Evolutionary conservation across 2,329 filamentous ascomycete genomes (phyloP).

Genomic region (Penicillium sumatraense): DNA sequence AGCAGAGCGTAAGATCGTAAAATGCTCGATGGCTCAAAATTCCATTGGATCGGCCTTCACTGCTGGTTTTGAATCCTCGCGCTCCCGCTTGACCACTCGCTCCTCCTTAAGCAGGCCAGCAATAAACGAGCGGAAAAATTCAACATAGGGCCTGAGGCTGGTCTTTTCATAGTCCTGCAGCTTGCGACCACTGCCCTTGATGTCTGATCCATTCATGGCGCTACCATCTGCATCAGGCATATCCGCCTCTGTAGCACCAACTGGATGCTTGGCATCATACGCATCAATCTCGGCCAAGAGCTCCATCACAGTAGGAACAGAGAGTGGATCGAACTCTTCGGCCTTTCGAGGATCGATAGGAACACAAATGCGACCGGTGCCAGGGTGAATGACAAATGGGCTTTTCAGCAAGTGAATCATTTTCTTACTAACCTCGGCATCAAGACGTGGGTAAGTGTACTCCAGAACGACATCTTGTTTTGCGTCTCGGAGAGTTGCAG

Average conservation of each 20-base stretch:
- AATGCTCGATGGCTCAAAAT: conserved; percentile 53
- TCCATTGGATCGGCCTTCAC: conserved; percentile 63
- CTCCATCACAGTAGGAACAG: conserved; percentile 85
- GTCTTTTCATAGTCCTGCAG: conserved; percentile 96
- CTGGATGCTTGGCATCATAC: conserved; percentile 60
- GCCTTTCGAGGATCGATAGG: conserved; percentile 79
- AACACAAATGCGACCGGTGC: conserved; percentile 91
- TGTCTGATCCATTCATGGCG: conserved; percentile 35
- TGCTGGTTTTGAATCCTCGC: conserved; percentile 51
- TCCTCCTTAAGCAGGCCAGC: conserved; percentile 78
- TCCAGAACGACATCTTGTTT: conserved; percentile 97
- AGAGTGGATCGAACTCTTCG: conserved; percentile 83
- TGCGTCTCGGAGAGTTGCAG: conserved; percentile 76
- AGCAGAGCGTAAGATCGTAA: conserved; percentile 26
- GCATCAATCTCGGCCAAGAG: conserved; percentile 84
- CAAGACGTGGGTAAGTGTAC: conserved; percentile 95
- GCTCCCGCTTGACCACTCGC: conserved; percentile 55
- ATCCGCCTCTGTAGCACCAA: conserved; percentile 42
- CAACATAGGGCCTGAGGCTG: conserved; percentile 87
- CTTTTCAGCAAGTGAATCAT: conserved; percentile 97
- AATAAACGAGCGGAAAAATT: conserved; percentile 85
- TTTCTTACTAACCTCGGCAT: conserved; percentile 97
- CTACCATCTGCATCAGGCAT: conserved; percentile 47
- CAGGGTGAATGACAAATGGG: conserved; percentile 94
- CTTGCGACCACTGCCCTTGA: conserved; percentile 46